These are phyloP conservation scores for Nothopassalora personata DNA, from an alignment of 2,329 filamentous ascomycete species.

Conservation along the genomic window DNA sequence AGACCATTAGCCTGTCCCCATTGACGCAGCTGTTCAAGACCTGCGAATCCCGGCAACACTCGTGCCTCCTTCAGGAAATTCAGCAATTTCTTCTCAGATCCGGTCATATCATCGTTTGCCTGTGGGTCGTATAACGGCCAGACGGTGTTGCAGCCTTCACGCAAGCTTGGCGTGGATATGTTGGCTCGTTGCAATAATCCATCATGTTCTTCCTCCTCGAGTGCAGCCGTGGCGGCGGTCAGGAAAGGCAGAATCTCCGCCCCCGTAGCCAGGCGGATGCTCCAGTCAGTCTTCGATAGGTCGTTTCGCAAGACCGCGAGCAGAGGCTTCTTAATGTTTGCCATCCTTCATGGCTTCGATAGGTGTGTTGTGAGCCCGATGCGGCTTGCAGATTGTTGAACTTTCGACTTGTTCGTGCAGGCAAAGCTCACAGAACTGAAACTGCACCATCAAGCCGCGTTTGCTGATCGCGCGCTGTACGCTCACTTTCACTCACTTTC, in stretches of 20 bases:
- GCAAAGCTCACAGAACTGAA: too few relatives aligned
- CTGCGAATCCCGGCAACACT: neutral
- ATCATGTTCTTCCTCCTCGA: neutral
- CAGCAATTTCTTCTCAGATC: neutral
- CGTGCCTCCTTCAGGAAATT: neutral
- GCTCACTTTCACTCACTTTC: neutral
- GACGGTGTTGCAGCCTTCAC: neutral
- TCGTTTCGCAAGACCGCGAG: neutral
- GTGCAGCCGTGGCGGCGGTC: neutral
- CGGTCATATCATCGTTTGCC: neutral
- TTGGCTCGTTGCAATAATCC: neutral
- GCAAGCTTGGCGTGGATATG: too few relatives aligned
- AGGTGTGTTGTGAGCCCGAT: neutral
- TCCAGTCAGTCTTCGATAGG: neutral
- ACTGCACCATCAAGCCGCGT: neutral
- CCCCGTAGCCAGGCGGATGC: neutral
- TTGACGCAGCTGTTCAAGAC: neutral
- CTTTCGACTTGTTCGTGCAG: too few relatives aligned
- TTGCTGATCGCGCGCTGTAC: neutral
- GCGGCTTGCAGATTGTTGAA: too few relatives aligned
- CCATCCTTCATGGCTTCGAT: neutral
- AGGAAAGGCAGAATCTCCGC: neutral
- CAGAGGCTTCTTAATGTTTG: neutral
- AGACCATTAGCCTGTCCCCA: neutral
- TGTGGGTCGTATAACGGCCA: neutral